Evolutionary conservation across 2,329 filamentous ascomycete genomes (phyloP), one percentile per base, ranked within the genome.

Genomic region (Cladosporium cucumerinum): DNA sequence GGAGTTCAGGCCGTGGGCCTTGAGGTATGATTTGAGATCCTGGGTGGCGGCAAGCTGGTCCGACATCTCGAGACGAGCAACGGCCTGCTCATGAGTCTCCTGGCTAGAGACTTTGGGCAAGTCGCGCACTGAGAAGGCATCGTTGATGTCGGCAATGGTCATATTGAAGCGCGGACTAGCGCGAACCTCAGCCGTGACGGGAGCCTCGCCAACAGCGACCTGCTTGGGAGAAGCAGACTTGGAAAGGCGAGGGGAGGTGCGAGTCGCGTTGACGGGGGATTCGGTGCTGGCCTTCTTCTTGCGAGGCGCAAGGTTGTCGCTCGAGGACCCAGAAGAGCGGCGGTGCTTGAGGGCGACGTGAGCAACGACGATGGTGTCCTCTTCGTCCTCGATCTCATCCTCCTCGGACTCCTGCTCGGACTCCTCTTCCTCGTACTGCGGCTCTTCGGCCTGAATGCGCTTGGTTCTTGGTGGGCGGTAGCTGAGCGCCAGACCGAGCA

Each of bases 21-120:
- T 51, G 21, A 73, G 69, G 2, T 69, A 49, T 5, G 65, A 63
- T 30, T 65, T 64, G 11, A 74, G 67, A 52, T 70, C 64, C 1
- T 49, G 30, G 34, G 60, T 63, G 11, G 51, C 68, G 48, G 70
- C 64, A 2, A 39, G 54, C n/a, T 68, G 25, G 48, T 75, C 72
- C 32, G 60, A 62, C 64, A 30, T 30, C 25, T 55, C 28, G 6
- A 75, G 59, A 36, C 72, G 72, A n/a, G 72, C 72, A 28, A 75
- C 70, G 25, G 72, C 61, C 57, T 73, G 66, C 39, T 71, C 67
- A 39, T 72, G 73, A n/a, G 66, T 65, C 63, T 75, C 72, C 11
- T 6, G 14, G 23, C 61, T 23, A 8, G 65, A 64, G 23, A 64
- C 66, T 3, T 62, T 59, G 11, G 70, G 64, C 16, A 75, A 68